These are phyloP conservation scores for Podospora australis DNA, from an alignment of 495 filamentous ascomycete genomes.

Conservation along the genomic window DNA sequence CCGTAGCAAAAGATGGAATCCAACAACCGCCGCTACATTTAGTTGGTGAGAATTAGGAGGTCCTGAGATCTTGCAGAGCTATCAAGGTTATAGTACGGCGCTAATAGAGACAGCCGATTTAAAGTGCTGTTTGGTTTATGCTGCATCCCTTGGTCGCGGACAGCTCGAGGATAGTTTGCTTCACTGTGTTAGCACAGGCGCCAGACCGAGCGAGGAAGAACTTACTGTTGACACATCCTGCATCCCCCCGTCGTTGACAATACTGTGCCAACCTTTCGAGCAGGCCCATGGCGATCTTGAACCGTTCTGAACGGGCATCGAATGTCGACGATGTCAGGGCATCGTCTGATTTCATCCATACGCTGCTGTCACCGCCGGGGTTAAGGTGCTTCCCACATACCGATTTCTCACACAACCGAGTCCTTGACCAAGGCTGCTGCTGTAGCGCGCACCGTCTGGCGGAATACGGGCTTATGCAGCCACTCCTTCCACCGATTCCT, in stretches of 20 bases:
- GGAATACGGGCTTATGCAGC: constrained; percentile 11
- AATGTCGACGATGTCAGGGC: constrained; percentile 5
- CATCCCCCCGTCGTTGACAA: constrained; percentile 5
- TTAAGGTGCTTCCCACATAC: background rate
- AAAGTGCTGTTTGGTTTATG: constrained; percentile 13
- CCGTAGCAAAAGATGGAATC: too few species aligned
- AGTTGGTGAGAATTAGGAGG: too few species aligned
- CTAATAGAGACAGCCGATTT: too few species aligned
- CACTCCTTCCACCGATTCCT: constrained; percentile 11
- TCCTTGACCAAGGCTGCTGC: too few species aligned
- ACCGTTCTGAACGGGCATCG: constrained; percentile 7
- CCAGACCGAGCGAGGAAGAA: background rate
- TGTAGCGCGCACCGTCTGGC: too few species aligned
- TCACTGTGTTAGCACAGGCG: background rate
- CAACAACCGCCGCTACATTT: too few species aligned
- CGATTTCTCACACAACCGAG: background rate
- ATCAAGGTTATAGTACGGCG: too few species aligned
- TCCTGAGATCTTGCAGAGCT: too few species aligned
- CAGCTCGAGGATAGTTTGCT: constrained; percentile 9
- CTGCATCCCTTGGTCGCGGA: constrained; percentile 11
- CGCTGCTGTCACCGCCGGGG: too few species aligned
- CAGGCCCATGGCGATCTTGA: constrained; percentile 7
- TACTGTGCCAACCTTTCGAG: constrained; percentile 10
- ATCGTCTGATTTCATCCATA: constrained; percentile 9
- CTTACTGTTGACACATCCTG: constrained; percentile 11